Evolutionary conservation across 352 stramenopile genomes (phyloP), one percentile per base, ranked within the genome.

Genomic region (Halophytophthora polymorphica): DNA sequence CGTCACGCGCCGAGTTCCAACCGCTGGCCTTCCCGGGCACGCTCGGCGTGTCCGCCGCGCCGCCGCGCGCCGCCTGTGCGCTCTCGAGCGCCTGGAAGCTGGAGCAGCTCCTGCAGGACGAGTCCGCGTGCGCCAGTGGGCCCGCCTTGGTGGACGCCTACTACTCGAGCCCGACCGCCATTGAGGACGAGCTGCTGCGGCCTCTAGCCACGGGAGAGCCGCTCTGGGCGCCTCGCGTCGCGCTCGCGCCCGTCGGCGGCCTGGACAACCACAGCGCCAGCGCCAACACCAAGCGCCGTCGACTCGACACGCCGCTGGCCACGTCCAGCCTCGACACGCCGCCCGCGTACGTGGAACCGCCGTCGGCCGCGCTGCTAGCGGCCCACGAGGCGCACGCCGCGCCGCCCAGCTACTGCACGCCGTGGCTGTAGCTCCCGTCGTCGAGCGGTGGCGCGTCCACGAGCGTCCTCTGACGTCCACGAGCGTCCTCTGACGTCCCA

Each of bases 21-120:
- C 62, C 69, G 3, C 53, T 77, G 18, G 60, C 56, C 18, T 77
- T 74, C 42, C 61, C 63, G 0, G 64, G 23, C 18, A 36, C 51
- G 3, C 22, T 63, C 22, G 31, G 1, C 48, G 11, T 22, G 2
- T 53, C 56, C 5, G 38, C 37, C 21, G 34, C 39, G 21, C 43
- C 47, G 13, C 39, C 51, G 6, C 47, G 48, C 31, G 50, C 60
- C 17, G 45, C 45, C n/a, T 54, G 57, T 34, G 54, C 64, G 23
- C 34, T 50, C 28, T 67, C 49, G 15, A 50, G 21, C 46, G 33
- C 50, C 19, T 64, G 15, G 31, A 66, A 65, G 47, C 56, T 87
- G 40, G 73, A 89, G 15, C 73, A 86, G 46, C 51, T 89, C 6
- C 65, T 87, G 1, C 79, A 87, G 34, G 76, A 89, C n/a, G 73